These are phyloP conservation scores for Talaromyces sp. DNA, from an alignment of 2,329 filamentous ascomycete species.

Conservation along the genomic window DNA sequence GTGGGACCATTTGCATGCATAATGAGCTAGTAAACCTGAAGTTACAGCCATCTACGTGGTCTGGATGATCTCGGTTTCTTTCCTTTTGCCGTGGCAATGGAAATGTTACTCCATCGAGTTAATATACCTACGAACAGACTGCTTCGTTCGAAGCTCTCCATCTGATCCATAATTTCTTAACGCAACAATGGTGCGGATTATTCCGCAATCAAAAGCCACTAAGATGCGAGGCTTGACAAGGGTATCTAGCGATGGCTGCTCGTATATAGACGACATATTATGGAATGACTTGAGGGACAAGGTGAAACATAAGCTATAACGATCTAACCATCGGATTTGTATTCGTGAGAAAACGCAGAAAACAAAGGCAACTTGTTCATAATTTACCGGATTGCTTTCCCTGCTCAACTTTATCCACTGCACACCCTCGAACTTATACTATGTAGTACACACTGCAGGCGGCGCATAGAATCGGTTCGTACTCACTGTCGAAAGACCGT, in stretches of 20 bases:
- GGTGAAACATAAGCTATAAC: not conserved
- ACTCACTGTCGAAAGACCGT: too few species aligned
- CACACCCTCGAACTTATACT: not conserved
- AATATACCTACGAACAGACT: not conserved
- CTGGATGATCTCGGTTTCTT: not conserved
- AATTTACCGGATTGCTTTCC: not conserved
- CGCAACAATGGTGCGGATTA: not conserved
- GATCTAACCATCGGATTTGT: not conserved
- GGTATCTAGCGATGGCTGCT: not conserved
- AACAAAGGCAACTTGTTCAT: not conserved
- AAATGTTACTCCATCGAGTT: not conserved
- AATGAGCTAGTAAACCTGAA: not conserved
- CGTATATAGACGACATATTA: not conserved
- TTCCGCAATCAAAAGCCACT: not conserved
- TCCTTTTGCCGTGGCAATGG: not conserved
- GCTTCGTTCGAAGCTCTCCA: not conserved
- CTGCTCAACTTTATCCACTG: too few species aligned
- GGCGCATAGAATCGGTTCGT: too few species aligned
- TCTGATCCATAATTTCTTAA: not conserved
- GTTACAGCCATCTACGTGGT: not conserved
- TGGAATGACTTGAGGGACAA: not conserved
- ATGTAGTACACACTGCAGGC: not conserved
- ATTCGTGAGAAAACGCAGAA: not conserved
- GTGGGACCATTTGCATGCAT: constrained; percentile 18
- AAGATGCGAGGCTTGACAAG: not conserved